Percentiles rank a stretch among this genome's conserved stretches.
Conservation (phyloP, 2,329 filamentous ascomycete species). For the Pseudogymnoascus sp. region DNA sequence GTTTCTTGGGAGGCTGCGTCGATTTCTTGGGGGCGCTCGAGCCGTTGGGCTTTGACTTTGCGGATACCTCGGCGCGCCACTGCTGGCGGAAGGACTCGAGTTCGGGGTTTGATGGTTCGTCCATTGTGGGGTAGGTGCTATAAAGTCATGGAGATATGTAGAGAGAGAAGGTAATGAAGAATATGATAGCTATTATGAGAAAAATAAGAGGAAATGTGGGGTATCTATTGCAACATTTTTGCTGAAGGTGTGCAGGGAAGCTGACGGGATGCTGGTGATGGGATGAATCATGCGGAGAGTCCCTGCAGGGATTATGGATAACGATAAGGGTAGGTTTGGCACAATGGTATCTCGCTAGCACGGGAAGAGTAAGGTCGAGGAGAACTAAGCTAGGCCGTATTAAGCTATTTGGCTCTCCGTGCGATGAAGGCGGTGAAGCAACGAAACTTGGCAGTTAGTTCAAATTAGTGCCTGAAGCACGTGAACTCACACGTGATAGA, state of each 20-base stretch:
- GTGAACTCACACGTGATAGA: not conserved
- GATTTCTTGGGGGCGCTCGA: not conserved
- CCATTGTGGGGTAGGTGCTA: conserved; percentile 10
- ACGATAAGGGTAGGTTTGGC: not conserved
- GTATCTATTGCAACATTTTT: conserved; percentile 2
- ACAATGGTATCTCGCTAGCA: not conserved
- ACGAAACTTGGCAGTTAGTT: not conserved
- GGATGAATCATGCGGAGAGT: conserved; percentile 4
- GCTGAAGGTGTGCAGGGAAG: not conserved
- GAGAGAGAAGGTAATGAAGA: not conserved
- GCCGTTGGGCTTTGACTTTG: conserved; percentile 17
- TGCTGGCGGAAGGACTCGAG: conserved; percentile 77
- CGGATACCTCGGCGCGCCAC: conserved; percentile 65
- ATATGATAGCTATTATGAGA: not conserved
- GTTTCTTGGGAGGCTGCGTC: not conserved
- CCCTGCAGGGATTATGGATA: not conserved
- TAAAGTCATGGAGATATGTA: not conserved
- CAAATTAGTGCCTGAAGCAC: not conserved
- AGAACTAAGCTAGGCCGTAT: not conserved
- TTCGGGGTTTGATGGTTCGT: conserved; percentile 52
- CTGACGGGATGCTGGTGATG: not conserved
- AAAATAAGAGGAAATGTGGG: not conserved
- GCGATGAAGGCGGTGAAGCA: not conserved
- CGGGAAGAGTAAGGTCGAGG: not conserved
- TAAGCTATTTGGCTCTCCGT: not conserved